Percentiles rank a stretch among this genome's conserved stretches.
Evolutionary conservation across 2,329 filamentous ascomycete genomes (phyloP).

Genomic region (Ascocoryne sarcoides): DNA sequence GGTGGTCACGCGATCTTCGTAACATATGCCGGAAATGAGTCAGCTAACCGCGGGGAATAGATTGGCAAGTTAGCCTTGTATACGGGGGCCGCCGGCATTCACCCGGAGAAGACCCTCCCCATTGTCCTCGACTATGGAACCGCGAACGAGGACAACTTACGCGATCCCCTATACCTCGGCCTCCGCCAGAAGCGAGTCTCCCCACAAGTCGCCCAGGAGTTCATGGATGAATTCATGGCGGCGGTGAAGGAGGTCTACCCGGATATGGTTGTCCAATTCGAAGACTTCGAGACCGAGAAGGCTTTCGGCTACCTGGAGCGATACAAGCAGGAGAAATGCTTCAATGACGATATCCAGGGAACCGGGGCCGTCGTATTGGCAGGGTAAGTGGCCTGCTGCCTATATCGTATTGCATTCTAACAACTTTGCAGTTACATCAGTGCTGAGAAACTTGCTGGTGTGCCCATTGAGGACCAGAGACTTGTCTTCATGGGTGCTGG

Average conservation of each 20-base stretch:
- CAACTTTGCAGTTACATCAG: conserved; percentile 46
- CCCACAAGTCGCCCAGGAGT: conserved; percentile 72
- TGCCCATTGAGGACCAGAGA: conserved; percentile 81
- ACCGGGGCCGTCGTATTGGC: conserved; percentile 91
- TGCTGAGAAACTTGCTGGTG: conserved; percentile 73
- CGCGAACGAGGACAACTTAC: conserved; percentile 56
- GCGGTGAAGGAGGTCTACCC: conserved; percentile 69
- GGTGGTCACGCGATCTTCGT: no score
- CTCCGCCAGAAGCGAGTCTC: conserved; percentile 75
- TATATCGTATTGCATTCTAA: neutral
- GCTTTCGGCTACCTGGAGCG: conserved; percentile 89
- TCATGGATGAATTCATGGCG: conserved; percentile 96
- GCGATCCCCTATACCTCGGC: conserved; percentile 77
- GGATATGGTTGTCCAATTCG: conserved; percentile 74
- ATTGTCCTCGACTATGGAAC: conserved; percentile 61
- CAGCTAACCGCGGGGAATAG: conserved; percentile 30
- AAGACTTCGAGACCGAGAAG: conserved; percentile 89
- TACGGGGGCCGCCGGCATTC: conserved; percentile 89
- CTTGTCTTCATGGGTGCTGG: conserved; percentile 96
- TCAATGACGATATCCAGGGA: conserved; percentile 98
- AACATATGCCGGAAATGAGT: neutral
- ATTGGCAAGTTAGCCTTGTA: conserved; percentile 94
- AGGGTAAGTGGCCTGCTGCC: conserved; percentile 45
- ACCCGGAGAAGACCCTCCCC: conserved; percentile 73
- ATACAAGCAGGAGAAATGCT: conserved; percentile 90